Base-by-base conservation (phyloP, 2,329 filamentous ascomycete species). In the Penicillium sclerotigenum region DNA sequence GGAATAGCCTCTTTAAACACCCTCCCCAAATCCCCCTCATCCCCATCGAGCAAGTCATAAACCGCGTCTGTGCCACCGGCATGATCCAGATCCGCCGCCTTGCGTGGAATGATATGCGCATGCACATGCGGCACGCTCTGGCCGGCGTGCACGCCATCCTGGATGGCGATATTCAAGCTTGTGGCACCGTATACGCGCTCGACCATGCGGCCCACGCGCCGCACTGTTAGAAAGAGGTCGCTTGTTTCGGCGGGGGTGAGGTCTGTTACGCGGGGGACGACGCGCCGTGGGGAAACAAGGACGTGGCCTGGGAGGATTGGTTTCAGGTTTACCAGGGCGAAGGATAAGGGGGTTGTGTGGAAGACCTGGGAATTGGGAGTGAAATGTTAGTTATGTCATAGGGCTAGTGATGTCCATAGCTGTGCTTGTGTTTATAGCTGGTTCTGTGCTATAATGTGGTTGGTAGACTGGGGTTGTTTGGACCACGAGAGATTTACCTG, bases 111-210 rank as follows among this genome's bases (percentile, higher is more conserved):
- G 47, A 97, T 83, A 77, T 99, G 94, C 26, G 91, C 89, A 76
- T 99, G 94, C 14, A 97, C 86, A 76, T 99, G 94, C 9, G 90
- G 81, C 42, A 99, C 93, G 55, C 91, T 96, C 81, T 99, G 94
- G 0, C 94, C 94, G 1, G 94, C 91, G 57, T 91, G 90, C 31
- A 81, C 78, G 20, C 94, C 94, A 73, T 99, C 94, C 73, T 99
- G 94, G n/a, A 99, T 83, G 0, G 93, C 92, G 47, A 99, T 87
- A 70, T 96, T 97, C 76, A 97, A 88, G 57, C 90, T 89, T 10
- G 89, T 85, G 6, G 85, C 88, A 33, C 81, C 70, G 71, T 83
- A 81, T 59, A 85, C 73, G 29, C 79, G 78, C 67, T 83, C 78
- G 8, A 97, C 81, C 78, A 95, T 91, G 45, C 82, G 83, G 65